These are phyloP conservation scores for Poronia punctata DNA, from an alignment of 495 filamentous ascomycete genomes.

Conservation along the genomic window DNA sequence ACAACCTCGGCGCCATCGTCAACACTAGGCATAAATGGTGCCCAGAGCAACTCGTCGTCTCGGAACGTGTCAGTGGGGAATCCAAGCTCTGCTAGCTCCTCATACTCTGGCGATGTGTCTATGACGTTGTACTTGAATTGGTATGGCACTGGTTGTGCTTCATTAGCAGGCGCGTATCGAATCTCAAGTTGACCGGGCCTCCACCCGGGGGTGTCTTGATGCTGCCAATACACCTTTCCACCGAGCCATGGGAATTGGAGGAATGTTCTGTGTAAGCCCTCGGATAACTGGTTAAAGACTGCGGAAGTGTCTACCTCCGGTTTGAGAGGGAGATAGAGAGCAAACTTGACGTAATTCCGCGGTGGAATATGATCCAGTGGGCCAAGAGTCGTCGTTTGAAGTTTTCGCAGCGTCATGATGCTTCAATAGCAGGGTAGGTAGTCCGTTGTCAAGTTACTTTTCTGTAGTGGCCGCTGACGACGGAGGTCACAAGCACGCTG, in stretches of 20 bases:
- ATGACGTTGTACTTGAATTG: slow-evolving; percentile 11
- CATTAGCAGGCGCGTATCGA: slow-evolving; percentile 4
- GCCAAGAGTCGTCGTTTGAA: slow-evolving; percentile 1
- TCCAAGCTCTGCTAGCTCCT: slow-evolving; percentile 7
- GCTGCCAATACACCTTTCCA: slow-evolving; percentile 5
- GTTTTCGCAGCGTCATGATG: neutral
- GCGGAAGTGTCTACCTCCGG: neutral
- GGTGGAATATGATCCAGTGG: slow-evolving; percentile 11
- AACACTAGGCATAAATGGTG: slow-evolving; percentile 1
- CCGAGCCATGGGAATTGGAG: slow-evolving; percentile 13
- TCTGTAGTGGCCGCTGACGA: no score
- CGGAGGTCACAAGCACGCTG: no score
- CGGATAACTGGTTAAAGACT: slow-evolving; percentile 5
- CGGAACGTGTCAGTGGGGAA: slow-evolving; percentile 7
- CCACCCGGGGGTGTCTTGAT: slow-evolving; percentile 8
- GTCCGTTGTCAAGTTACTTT: no score
- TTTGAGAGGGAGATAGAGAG: slow-evolving; percentile 7
- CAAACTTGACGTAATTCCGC: slow-evolving; percentile 2
- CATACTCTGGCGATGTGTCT: slow-evolving; percentile 2
- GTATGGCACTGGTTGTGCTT: slow-evolving; percentile 2
- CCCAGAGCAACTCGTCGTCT: slow-evolving; percentile 9
- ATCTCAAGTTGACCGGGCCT: slow-evolving; percentile 18
- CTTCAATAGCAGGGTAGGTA: neutral
- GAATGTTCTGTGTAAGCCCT: slow-evolving; percentile 9
- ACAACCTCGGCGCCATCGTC: slow-evolving; percentile 10